These are phyloP conservation scores for Hypoxylon sp. DNA, from an alignment of 2,329 filamentous ascomycete species.

Conservation along the genomic window DNA sequence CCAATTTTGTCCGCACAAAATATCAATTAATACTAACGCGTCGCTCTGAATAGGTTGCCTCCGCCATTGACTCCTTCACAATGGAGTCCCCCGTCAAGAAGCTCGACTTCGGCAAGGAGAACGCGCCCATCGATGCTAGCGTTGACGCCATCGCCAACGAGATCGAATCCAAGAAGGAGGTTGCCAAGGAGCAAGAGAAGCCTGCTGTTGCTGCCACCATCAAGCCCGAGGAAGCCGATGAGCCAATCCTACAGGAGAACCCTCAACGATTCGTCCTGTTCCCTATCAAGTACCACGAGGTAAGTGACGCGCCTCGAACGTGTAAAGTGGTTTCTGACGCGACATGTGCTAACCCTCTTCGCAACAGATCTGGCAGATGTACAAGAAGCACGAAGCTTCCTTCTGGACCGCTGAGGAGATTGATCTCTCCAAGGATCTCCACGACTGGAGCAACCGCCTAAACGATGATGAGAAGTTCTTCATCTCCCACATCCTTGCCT, in stretches of 20 bases:
- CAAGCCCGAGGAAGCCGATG: conserved; percentile 80
- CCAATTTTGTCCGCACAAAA: conserved; percentile 14
- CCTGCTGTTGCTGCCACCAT: conserved; percentile 64
- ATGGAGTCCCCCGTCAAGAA: conserved; percentile 96
- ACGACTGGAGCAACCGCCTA: conserved; percentile 99
- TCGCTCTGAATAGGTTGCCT: conserved; percentile 76
- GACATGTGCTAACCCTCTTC: conserved; percentile 57
- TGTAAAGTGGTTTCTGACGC: conserved; percentile 72
- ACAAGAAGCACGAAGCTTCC: conserved; percentile 99
- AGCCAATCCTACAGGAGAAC: conserved; percentile 96
- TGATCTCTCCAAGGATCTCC: conserved; percentile 97
- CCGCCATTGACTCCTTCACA: conserved; percentile 88
- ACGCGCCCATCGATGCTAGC: conserved; percentile 70
- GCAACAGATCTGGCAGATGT: conserved; percentile 98
- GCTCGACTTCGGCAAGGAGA: conserved; percentile 92
- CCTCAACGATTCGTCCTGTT: conserved; percentile 96
- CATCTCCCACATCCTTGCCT: conserved; percentile 97
- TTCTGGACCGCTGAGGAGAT: conserved; percentile 99
- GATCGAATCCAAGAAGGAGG: conserved; percentile 72
- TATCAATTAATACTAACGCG: conserved; percentile 43
- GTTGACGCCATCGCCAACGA: conserved; percentile 68
- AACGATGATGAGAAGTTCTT: conserved; percentile 99
- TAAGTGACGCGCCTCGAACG: conserved; percentile 76
- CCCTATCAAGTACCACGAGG: conserved; percentile 99
- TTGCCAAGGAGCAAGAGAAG: conserved; percentile 62